These are phyloP conservation scores for Trichophyton schoenleinii DNA, from an alignment of 2,329 filamentous ascomycete genomes.

Conservation along the genomic window DNA sequence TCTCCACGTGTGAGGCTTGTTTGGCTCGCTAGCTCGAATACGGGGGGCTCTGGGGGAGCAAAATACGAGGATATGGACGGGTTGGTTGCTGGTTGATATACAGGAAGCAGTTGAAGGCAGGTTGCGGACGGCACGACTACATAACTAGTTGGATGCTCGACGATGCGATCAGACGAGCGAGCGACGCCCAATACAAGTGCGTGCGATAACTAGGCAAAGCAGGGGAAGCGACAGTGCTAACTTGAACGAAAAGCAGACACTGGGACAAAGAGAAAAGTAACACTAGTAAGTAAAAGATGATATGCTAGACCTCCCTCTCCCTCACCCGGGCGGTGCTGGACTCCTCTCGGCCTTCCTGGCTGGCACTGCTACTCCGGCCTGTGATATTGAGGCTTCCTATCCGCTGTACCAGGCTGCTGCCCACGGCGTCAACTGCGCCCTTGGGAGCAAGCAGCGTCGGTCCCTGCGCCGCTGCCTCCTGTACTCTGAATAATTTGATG, in stretches of 20 bases:
- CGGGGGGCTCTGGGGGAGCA: background rate
- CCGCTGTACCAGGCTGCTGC: constrained; percentile 73
- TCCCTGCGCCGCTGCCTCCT: constrained; percentile 67
- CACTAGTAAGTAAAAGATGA: background rate
- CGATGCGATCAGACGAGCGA: background rate
- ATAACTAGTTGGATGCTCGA: too few species aligned
- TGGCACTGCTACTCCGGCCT: constrained; percentile 28
- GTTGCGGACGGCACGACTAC: background rate
- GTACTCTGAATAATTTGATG: constrained; percentile 79
- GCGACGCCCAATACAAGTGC: background rate
- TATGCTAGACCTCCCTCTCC: constrained; percentile 27
- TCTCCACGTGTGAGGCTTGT: background rate
- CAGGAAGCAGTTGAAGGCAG: background rate
- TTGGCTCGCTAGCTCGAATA: background rate
- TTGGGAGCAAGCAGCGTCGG: constrained; percentile 73
- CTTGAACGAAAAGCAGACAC: background rate
- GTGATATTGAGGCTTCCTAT: constrained; percentile 71
- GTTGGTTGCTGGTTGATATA: background rate
- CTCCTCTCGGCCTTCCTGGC: constrained; percentile 22
- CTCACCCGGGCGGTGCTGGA: constrained; percentile 23
- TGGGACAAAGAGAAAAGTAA: background rate
- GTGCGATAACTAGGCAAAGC: background rate
- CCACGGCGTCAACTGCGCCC: constrained; percentile 85
- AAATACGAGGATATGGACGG: background rate
- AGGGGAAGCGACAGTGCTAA: background rate